phyloP scores from a whole-genome alignment of 2,329 filamentous ascomycete genomes.

The Hypoxylon sp. region DNA sequence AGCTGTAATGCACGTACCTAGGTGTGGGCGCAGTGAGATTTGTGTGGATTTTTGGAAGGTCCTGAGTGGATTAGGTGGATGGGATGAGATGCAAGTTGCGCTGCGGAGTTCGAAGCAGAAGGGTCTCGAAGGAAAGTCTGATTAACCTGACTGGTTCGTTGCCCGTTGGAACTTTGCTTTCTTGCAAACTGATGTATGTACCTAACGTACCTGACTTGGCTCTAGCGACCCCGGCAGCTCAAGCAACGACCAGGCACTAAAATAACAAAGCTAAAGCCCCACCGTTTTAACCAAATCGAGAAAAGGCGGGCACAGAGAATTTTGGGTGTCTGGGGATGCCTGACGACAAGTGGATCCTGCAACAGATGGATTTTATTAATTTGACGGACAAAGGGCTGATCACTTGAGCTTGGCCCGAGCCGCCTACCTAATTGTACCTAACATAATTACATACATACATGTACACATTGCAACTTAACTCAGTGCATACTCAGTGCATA shows the following conservation, averaged over 20 bases:
- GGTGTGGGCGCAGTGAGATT: slow-evolving; percentile 25
- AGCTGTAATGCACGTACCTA: slow-evolving; percentile 11
- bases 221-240: background rate
- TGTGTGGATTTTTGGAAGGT: slow-evolving; percentile 12
- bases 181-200: background rate
- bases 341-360: slow-evolving; percentile 25
- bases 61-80: slow-evolving; percentile 14
- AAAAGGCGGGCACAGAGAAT: slow-evolving; percentile 19
- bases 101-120: slow-evolving; percentile 24
- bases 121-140: slow-evolving; percentile 20
- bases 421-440: slow-evolving; percentile 15
- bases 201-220: slow-evolving; percentile 7
- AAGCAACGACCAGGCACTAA: slow-evolving; percentile 14
- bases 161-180: slow-evolving; percentile 11
- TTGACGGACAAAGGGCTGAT: slow-evolving; percentile 31
- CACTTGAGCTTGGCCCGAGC: slow-evolving; percentile 33
- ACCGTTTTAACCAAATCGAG: slow-evolving; percentile 25
- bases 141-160: slow-evolving; percentile 15
- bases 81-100: slow-evolving; percentile 15
- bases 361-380: slow-evolving; percentile 35
- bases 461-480: background rate
- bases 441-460: background rate
- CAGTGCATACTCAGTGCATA: background rate
- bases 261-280: slow-evolving; percentile 30
- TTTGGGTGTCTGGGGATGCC: slow-evolving; percentile 36